phyloP scores from a whole-genome alignment of 371 early-diverging fungal species.

The Mortierella sp. region DNA sequence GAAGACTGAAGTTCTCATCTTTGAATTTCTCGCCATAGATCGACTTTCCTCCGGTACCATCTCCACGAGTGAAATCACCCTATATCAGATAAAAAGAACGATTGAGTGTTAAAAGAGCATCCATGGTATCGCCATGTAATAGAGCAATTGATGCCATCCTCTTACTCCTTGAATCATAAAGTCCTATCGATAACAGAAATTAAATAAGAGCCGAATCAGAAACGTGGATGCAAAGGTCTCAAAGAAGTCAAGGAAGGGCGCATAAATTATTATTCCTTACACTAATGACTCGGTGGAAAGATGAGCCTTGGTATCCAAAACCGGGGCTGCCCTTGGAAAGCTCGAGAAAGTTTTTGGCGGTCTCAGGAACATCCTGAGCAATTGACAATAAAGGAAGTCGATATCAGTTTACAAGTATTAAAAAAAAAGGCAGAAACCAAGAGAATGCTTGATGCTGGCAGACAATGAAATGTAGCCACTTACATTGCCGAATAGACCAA shows the following conservation, averaged over 20 bases:
- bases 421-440: not conserved
- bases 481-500: conserved; percentile 85
- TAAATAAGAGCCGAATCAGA: not conserved
- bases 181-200: conserved; percentile 45
- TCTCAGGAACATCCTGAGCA: conserved; percentile 80
- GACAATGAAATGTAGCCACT: not conserved
- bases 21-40: conserved; percentile 92
- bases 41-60: conserved; percentile 97
- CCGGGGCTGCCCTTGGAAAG: conserved; percentile 88
- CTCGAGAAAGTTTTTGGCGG: conserved; percentile 91
- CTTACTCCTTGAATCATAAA: conserved; percentile 85
- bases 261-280: conserved; percentile 20
- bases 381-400: conserved; percentile 11
- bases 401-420: not conserved
- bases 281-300: conserved; percentile 93
- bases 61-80: conserved; percentile 83
- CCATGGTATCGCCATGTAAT: too few relatives aligned
- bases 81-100: conserved; percentile 46
- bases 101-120: conserved; percentile 10
- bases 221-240: not conserved
- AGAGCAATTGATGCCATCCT: not conserved
- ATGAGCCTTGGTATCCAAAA: conserved; percentile 87
- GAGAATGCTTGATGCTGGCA: too few relatives aligned
- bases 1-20: conserved; percentile 97
- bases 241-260: not conserved